Percentiles rank a stretch among this genome's conserved stretches.
Conservation (phyloP, 2,329 filamentous ascomycete species). For the Colletotrichum tropicale region DNA sequence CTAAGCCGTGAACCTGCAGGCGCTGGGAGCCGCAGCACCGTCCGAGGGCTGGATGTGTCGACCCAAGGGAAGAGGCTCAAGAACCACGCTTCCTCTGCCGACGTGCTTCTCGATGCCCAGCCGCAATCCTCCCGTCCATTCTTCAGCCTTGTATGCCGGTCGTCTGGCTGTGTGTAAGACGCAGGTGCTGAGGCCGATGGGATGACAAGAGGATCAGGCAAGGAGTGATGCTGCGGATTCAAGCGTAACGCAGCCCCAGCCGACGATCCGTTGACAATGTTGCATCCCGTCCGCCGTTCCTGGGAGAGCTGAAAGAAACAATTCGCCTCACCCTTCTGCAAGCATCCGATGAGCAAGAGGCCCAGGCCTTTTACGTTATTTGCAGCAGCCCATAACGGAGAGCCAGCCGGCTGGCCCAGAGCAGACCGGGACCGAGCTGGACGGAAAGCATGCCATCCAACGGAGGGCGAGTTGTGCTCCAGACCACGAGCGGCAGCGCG, state of each 20-base stretch:
- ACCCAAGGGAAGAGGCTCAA: background rate
- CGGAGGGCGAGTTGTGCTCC: background rate
- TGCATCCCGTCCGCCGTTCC: background rate
- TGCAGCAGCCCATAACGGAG: background rate
- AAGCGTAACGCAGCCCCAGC: background rate
- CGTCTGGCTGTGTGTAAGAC: background rate
- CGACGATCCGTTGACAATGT: background rate
- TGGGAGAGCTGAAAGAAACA: background rate
- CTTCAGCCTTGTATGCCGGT: background rate
- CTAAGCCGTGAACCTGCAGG: background rate
- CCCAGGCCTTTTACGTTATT: background rate
- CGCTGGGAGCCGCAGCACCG: background rate
- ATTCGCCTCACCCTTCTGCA: background rate
- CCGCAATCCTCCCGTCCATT: background rate
- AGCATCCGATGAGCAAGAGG: background rate
- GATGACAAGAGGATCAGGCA: slow-evolving; percentile 1
- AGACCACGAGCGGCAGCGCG: background rate
- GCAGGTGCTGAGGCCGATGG: background rate
- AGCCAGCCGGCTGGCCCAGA: background rate
- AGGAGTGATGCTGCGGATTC: background rate
- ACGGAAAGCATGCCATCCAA: background rate
- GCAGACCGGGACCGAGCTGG: background rate
- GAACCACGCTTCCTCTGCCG: background rate
- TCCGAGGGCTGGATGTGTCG: background rate
- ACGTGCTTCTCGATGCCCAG: background rate